These are phyloP conservation scores for Castanea mollissima DNA, from an alignment of 306 rosid species.

Conservation along the genomic window DNA sequence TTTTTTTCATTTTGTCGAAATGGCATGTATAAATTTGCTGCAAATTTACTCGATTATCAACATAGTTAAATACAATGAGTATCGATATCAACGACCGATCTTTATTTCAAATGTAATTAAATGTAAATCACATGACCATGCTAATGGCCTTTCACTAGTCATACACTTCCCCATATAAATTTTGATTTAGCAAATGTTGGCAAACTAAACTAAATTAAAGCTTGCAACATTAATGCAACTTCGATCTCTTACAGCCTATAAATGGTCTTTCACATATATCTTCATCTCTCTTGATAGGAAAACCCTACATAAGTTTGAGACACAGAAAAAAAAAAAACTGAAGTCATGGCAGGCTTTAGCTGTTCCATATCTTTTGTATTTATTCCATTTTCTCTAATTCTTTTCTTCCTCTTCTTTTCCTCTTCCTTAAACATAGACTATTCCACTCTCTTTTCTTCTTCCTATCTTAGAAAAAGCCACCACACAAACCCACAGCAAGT, in stretches of 20 bases:
- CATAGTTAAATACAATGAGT: background rate
- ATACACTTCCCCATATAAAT: background rate
- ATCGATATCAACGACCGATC: background rate
- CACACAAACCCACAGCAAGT: background rate
- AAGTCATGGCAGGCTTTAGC: slow-evolving; percentile 18
- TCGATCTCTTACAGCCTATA: background rate
- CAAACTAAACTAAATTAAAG: background rate
- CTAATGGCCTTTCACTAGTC: background rate
- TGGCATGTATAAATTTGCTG: background rate
- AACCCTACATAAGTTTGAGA: background rate
- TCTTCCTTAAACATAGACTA: background rate
- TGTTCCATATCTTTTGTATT: background rate
- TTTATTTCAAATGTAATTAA: background rate
- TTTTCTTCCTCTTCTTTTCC: slow-evolving; percentile 6
- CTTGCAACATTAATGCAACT: background rate
- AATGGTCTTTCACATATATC: background rate
- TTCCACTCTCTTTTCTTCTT: background rate
- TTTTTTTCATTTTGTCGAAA: no score
- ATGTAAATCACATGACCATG: background rate
- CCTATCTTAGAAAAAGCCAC: slow-evolving; percentile 2
- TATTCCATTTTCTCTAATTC: background rate
- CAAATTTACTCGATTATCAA: background rate
- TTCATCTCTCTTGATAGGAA: background rate
- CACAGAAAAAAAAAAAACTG: background rate
- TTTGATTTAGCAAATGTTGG: background rate